Evolutionary conservation across 345 rosid species (phyloP), one percentile per base, ranked within the genome.

Genomic region (Boechera divaricarpa): DNA sequence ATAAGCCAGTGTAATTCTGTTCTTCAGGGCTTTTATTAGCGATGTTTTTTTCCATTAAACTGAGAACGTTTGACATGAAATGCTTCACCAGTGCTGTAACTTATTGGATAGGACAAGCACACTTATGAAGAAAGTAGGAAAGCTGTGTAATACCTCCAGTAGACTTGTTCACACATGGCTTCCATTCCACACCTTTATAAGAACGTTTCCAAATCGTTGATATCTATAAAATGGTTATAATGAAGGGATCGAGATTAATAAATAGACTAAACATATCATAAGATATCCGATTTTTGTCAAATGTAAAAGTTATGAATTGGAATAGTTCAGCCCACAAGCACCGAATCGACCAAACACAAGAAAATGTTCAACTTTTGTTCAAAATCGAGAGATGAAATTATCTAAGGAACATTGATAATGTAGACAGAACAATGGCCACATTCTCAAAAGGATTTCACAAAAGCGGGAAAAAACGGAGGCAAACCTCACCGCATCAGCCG

Each of bases 141-240:
- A 51, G 35, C 33, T 3, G 67, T 44, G 59, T 29, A 76, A 79
- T 87, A 93, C 99, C 97, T 88, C 85, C 89, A 16, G 74, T 69
- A 63, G 94, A 88, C 77, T 76, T 84, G 77, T 84, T 86, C 28
- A 87, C 77, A 45, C 95, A 96, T 3, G 97, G 97, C 65, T 76
- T 87, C 98, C 99, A 96, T 59, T 81, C 91, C 24, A 88, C 91
- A 38, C 90, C 83, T 84, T 83, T 91, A 81, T 83, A 83, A 3
- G 89, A 86, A 73, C 84, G 87, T 83, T 87, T 96, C 99, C 99
- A 96, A 74, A 96, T 86, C 2, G 89, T 89, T 42, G 87, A 87
- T 76, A 96, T 81, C 99, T 95, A 63, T 73, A 82, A 56, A 76
- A 21, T 21, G 24, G 24, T 21, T 21, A 21, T 21, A 21, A 21